These are phyloP conservation scores for Colletotrichum shisoi DNA, from an alignment of 2,329 filamentous ascomycete species.

Conservation along the genomic window DNA sequence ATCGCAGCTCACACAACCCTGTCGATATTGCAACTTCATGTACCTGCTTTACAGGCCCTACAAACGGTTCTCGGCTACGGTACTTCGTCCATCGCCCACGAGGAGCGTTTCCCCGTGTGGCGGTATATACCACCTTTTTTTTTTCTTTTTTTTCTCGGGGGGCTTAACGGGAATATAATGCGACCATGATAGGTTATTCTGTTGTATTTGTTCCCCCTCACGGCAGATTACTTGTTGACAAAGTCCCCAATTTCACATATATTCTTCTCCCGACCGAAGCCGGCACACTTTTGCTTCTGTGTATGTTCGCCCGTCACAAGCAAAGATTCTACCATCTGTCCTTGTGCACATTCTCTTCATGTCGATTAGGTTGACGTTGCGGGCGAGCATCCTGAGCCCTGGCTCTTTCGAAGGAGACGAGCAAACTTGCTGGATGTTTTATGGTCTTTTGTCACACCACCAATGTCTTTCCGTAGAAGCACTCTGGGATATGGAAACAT, in stretches of 20 bases:
- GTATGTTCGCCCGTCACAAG: neutral
- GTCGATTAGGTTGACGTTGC: neutral
- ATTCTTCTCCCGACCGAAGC: slow-evolving; percentile 45
- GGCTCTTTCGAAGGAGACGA: neutral
- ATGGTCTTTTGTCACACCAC: slow-evolving; percentile 47
- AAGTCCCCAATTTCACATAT: slow-evolving; percentile 31
- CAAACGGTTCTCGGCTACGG: slow-evolving; percentile 41
- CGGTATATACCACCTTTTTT: slow-evolving; percentile 38
- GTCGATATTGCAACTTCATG: slow-evolving; percentile 50
- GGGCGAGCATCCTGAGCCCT: neutral
- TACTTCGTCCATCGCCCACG: slow-evolving; percentile 31
- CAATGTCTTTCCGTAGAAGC: slow-evolving; percentile 44
- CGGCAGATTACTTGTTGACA: slow-evolving; percentile 26
- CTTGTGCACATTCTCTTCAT: slow-evolving; percentile 4
- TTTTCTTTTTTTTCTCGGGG: slow-evolving; percentile 13
- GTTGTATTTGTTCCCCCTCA: slow-evolving; percentile 15
- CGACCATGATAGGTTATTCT: slow-evolving; percentile 40
- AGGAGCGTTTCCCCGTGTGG: slow-evolving; percentile 43
- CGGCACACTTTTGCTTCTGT: neutral
- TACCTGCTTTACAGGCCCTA: slow-evolving; percentile 51
- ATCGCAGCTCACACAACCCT: slow-evolving; percentile 44
- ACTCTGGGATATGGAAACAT: slow-evolving; percentile 41
- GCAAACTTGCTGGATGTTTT: slow-evolving; percentile 42
- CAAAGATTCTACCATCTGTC: neutral
- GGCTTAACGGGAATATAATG: slow-evolving; percentile 39